These are phyloP conservation scores for Reutealis trisperma DNA, from an alignment of 345 rosid genomes.

Conservation along the genomic window DNA sequence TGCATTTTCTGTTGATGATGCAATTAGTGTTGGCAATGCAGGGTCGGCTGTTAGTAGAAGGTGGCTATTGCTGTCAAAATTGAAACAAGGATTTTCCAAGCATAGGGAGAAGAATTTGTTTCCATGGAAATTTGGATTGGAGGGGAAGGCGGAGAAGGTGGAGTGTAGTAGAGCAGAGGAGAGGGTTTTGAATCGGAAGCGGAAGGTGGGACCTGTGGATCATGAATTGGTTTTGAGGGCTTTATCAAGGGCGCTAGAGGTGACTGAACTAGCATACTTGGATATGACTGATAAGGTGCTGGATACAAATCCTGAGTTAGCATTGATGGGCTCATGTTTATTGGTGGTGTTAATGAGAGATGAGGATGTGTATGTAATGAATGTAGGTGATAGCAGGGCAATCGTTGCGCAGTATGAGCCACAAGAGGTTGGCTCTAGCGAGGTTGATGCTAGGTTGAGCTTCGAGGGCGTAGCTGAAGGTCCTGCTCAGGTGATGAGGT, in stretches of 20 bases:
- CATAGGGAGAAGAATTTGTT: slow-evolving; percentile 70
- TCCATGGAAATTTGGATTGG: slow-evolving; percentile 79
- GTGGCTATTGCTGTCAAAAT: slow-evolving; percentile 79
- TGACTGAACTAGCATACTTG: slow-evolving; percentile 75
- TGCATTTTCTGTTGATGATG: slow-evolving; percentile 90
- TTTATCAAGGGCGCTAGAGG: slow-evolving; percentile 76
- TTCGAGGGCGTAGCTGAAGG: slow-evolving; percentile 55
- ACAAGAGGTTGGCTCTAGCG: slow-evolving; percentile 46
- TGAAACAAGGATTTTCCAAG: slow-evolving; percentile 77
- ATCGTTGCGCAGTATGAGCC: slow-evolving; percentile 78
- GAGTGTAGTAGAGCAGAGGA: slow-evolving; percentile 56
- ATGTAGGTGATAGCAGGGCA: slow-evolving; percentile 97
- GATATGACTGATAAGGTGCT: slow-evolving; percentile 96
- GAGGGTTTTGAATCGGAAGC: slow-evolving; percentile 52
- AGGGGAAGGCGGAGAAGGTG: slow-evolving; percentile 60
- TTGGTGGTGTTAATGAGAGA: slow-evolving; percentile 93
- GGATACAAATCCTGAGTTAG: slow-evolving; percentile 85
- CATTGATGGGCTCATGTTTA: slow-evolving; percentile 95
- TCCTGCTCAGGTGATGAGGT: slow-evolving; percentile 43
- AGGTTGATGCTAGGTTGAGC: slow-evolving; percentile 35
- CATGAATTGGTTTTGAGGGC: slow-evolving; percentile 80
- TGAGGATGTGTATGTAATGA: slow-evolving; percentile 96
- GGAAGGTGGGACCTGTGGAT: slow-evolving; percentile 82
- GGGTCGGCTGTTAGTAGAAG: slow-evolving; percentile 69
- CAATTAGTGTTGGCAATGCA: slow-evolving; percentile 61